Evolutionary conservation across 2,329 filamentous ascomycete genomes (phyloP).

Genomic region (Epichloe coenophiala): DNA sequence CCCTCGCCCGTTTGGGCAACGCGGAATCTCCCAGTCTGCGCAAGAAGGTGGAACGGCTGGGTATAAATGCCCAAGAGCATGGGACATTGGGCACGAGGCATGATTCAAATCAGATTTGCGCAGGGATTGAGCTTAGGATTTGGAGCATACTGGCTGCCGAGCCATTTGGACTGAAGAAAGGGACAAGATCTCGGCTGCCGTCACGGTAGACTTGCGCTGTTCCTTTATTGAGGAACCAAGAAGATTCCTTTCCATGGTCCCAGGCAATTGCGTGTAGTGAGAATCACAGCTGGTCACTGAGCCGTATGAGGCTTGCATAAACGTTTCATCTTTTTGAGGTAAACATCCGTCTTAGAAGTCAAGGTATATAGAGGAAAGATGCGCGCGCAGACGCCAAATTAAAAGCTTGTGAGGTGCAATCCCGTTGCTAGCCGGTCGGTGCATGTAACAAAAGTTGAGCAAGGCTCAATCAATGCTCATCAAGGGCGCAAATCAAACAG

Average conservation of each 20-base stretch:
- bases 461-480: too few relatives aligned
- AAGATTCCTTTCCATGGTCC: not conserved
- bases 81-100: not conserved
- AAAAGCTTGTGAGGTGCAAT: not conserved
- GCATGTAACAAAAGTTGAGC: not conserved
- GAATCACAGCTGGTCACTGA: too few relatives aligned
- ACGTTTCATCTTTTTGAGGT: not conserved
- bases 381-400: not conserved
- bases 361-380: not conserved
- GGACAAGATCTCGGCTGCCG: not conserved
- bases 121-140: slow-evolving; percentile 9
- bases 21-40: slow-evolving; percentile 22
- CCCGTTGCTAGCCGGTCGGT: not conserved
- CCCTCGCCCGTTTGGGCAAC: slow-evolving; percentile 18
- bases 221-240: not conserved
- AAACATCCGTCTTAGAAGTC: not conserved
- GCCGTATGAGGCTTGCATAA: too few relatives aligned
- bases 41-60: slow-evolving; percentile 13
- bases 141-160: slow-evolving; percentile 15
- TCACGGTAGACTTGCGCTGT: not conserved
- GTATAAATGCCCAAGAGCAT: not conserved
- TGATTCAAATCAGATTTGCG: not conserved
- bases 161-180: not conserved
- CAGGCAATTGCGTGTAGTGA: too few relatives aligned
- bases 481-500: not conserved